Conservation (phyloP, 768 basidiomycete genomes). For the Amanita pseudoporphyria region DNA sequence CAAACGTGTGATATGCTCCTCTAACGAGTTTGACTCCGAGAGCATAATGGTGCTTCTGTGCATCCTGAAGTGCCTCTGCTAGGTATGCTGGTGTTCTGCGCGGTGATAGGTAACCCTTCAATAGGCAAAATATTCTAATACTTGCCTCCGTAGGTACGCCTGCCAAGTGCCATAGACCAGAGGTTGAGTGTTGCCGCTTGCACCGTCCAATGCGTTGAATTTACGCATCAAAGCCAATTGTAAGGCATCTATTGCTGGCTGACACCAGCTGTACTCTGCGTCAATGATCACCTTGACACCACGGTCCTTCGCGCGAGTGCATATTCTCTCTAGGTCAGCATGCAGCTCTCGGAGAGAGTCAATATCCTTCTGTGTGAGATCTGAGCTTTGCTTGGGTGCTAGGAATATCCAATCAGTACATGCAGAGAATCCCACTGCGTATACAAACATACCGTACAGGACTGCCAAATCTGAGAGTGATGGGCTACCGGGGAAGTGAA, state of each 20-base stretch:
- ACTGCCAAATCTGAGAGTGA: conserved; percentile 48
- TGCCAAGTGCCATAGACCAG: conserved; percentile 84
- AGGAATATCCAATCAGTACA: background rate
- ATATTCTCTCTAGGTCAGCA: conserved; percentile 54
- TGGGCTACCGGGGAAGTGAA: conserved; percentile 67
- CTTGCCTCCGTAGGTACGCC: conserved; percentile 71
- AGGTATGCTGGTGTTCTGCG: conserved; percentile 63
- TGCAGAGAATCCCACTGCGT: background rate
- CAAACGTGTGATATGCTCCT: conserved; percentile 84
- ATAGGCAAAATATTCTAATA: background rate
- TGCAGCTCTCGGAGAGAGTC: conserved; percentile 50
- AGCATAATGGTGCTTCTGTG: conserved; percentile 55
- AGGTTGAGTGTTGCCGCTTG: conserved; percentile 31
- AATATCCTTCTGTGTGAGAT: conserved; percentile 48
- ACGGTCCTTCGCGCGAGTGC: conserved; percentile 46
- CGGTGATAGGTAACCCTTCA: background rate
- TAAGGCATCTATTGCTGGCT: conserved; percentile 81
- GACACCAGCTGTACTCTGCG: conserved; percentile 66
- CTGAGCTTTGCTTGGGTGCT: conserved; percentile 8
- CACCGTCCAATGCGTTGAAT: conserved; percentile 48
- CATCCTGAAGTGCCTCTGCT: conserved; percentile 51
- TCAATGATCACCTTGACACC: conserved; percentile 72
- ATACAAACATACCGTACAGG: conserved; percentile 20
- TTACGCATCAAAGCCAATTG: conserved; percentile 63
- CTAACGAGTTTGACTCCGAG: conserved; percentile 90